Conservation (phyloP, 305 asterid species). For the Solanum aculeatissimum region DNA sequence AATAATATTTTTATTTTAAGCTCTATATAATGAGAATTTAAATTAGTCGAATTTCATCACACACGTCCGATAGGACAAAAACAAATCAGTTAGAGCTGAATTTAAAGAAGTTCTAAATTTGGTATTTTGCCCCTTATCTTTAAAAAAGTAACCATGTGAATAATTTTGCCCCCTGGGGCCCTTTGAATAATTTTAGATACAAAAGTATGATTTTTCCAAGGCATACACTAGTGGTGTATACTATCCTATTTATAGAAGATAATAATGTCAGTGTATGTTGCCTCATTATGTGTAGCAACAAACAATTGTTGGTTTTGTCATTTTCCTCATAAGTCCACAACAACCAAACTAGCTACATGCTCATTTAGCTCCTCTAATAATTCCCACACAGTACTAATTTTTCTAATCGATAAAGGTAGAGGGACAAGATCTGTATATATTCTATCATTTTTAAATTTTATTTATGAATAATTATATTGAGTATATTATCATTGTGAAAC, state of each 20-base stretch:
- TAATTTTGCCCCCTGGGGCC: background rate
- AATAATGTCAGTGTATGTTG: background rate
- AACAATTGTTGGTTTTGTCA: background rate
- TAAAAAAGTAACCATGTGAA: background rate
- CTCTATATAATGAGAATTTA: no score
- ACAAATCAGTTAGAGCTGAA: no score
- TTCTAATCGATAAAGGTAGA: background rate
- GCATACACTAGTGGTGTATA: no score
- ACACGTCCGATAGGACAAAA: no score
- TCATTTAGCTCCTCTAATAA: background rate
- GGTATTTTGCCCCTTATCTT: background rate
- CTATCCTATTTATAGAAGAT: background rate
- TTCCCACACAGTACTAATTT: background rate
- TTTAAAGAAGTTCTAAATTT: no score
- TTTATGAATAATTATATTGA: no score
- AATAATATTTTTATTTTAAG: no score
- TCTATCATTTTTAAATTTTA: background rate
- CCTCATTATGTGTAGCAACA: background rate
- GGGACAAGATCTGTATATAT: background rate
- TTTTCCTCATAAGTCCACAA: background rate
- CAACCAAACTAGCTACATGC: background rate
- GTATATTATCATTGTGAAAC: no score
- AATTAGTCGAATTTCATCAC: no score
- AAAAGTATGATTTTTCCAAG: background rate
- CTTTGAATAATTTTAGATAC: background rate